Percentiles rank a stretch among this genome's conserved stretches.
Evolutionary conservation across 768 basidiomycete genomes (phyloP).

Genomic region (Boletus reticulatus): DNA sequence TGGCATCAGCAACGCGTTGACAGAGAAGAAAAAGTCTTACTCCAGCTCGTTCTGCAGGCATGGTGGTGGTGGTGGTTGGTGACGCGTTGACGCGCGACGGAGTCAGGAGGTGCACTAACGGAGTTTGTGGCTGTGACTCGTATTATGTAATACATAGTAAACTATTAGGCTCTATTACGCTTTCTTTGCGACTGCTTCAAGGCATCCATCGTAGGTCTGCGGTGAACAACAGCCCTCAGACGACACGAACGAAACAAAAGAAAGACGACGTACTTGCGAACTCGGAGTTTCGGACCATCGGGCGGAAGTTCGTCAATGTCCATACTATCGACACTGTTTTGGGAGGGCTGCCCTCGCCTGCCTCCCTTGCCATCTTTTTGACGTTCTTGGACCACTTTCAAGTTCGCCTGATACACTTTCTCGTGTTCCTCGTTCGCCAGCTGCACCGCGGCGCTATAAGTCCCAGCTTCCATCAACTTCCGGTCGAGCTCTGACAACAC

Average conservation of each 20-base stretch:
- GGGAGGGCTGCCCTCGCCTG: constrained; percentile 19
- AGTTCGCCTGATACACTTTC: constrained; percentile 43
- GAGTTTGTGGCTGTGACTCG: constrained; percentile 1
- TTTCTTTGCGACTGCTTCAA: constrained; percentile 52
- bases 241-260: neutral
- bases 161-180: constrained; percentile 50
- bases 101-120: constrained; percentile 11
- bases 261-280: constrained; percentile 51
- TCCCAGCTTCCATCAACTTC: constrained; percentile 58
- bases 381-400: constrained; percentile 65
- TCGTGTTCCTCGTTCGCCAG: constrained; percentile 54
- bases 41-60: constrained; percentile 80
- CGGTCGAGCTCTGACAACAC: constrained; percentile 72
- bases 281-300: constrained; percentile 48
- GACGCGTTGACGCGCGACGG: neutral
- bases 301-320: constrained; percentile 61
- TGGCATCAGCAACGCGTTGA: constrained; percentile 11
- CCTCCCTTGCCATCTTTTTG: constrained; percentile 56
- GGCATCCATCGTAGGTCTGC: constrained; percentile 37
- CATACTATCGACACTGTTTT: constrained; percentile 44
- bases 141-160: neutral
- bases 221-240: neutral
- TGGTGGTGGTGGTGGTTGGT: constrained; percentile 33
- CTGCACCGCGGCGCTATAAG: constrained; percentile 41
- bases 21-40: constrained; percentile 40